Percentiles rank a stretch among this genome's conserved stretches.
Conservation (phyloP, 345 rosid species). For the Litchi chinensis region DNA sequence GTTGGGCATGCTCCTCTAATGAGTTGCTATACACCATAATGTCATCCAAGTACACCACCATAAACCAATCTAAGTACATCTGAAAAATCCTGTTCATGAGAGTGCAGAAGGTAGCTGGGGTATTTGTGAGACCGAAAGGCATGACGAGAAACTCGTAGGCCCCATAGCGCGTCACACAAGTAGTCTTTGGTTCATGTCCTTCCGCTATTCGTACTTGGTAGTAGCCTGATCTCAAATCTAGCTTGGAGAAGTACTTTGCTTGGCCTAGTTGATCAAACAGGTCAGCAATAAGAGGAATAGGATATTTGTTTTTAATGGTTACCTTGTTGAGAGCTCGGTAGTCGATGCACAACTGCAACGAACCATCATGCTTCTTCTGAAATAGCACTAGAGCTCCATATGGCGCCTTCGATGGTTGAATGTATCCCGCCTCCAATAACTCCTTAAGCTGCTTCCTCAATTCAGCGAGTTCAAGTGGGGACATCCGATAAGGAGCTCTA, state of each 20-base stretch:
- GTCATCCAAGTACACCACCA: neutral
- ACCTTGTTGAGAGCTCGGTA: neutral
- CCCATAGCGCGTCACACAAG: neutral
- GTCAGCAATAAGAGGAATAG: neutral
- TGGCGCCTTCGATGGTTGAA: neutral
- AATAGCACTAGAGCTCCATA: neutral
- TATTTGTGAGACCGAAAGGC: conserved; percentile 5
- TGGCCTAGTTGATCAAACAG: neutral
- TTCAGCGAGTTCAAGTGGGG: too few species aligned
- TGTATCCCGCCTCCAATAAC: too few species aligned
- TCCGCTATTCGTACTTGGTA: neutral
- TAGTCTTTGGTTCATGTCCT: neutral
- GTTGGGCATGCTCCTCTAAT: neutral
- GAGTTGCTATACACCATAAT: neutral
- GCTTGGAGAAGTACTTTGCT: neutral
- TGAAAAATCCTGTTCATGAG: neutral
- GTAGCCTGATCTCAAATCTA: neutral
- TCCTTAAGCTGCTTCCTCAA: too few species aligned
- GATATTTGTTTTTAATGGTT: neutral
- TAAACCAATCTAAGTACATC: neutral
- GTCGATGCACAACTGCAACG: neutral
- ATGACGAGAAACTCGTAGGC: conserved; percentile 1
- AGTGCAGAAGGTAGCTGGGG: conserved; percentile 5
- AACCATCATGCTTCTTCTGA: neutral
- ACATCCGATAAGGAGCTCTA: too few species aligned